Base-by-base conservation (phyloP, 2,329 filamentous ascomycete genomes). In the Paecilomyces variotii region DNA sequence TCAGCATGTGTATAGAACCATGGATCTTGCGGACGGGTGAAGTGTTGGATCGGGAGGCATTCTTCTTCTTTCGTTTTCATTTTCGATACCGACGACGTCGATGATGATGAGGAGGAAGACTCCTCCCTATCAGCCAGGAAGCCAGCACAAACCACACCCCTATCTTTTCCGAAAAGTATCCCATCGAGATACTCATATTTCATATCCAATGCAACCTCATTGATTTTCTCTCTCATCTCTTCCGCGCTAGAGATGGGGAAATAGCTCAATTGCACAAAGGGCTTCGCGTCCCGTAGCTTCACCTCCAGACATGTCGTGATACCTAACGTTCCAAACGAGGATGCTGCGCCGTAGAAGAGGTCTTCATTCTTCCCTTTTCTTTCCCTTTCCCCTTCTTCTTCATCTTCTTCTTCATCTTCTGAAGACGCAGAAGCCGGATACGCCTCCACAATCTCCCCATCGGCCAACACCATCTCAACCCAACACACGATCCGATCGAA, bases 1-100 rank as follows among this genome's bases (percentile, higher is more conserved):
- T 83, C 73, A 1, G 82, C 87, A 62, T 88, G 87, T 2, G 90
- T 74, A 60, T 90, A 91, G 67, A 89, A 90, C 89, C 88, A 91
- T 0, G 86, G 84, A 63, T 91, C 88, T 3, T 70, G 71, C 0
- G 81, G 74, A 10, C 81, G 76, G n/a, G 80, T 82, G 70, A 90
- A 88, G 0, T 69, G 76, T 26, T 72, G 74, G 0, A 74, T 59
- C 39, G 0, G 68, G 78, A 0, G 78, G 60, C 0, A 74, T 67
- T 55, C 87, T 76, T 0, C 79, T 79, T 14, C 88, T 73, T 9
- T 76, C 77, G 0, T 88, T 88, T 0, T 80, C 78, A 68, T 87
- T 87, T 51, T 90, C 73, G 0, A 88, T 79, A 0, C 83, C 82
- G 4, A 76, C 76, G 19, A 76, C 76, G 19, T 77, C 74, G 12